Evolutionary conservation across 164 flowering plant species (phyloP).

Genomic region (Taxillus chinensis): DNA sequence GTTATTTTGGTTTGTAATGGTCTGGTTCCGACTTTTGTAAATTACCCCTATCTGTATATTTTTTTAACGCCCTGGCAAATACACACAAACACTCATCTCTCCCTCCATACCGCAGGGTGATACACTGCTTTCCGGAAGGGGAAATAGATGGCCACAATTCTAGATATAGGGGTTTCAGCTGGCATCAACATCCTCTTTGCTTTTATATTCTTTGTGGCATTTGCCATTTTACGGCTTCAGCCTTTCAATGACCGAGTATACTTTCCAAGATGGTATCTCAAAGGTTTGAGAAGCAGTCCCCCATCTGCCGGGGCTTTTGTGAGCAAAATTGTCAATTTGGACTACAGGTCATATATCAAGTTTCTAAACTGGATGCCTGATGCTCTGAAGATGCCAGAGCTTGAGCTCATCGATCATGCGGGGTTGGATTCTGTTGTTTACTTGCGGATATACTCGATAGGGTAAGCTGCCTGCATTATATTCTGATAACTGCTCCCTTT

Average conservation of each 20-base stretch:
- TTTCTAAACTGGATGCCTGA: constrained; percentile 71
- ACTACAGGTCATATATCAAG: constrained; percentile 39
- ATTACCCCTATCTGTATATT: background rate
- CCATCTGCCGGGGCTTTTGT: constrained; percentile 33
- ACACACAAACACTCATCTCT: background rate
- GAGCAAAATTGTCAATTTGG: constrained; percentile 47
- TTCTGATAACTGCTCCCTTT: background rate
- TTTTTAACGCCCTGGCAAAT: background rate
- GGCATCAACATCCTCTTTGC: constrained; percentile 48
- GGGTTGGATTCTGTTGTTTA: constrained; percentile 79
- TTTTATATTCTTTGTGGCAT: constrained; percentile 39
- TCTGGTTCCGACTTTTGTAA: background rate
- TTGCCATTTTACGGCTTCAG: constrained; percentile 57
- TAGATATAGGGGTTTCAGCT: constrained; percentile 48
- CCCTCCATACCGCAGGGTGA: constrained; percentile 2
- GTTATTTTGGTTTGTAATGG: background rate
- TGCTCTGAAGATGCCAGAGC: constrained; percentile 62
- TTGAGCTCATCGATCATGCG: constrained; percentile 66
- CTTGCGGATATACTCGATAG: constrained; percentile 59
- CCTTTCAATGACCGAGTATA: constrained; percentile 68
- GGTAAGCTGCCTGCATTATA: constrained; percentile 22
- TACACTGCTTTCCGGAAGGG: background rate
- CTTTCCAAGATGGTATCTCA: constrained; percentile 67
- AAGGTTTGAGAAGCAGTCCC: constrained; percentile 51
- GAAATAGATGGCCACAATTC: constrained; percentile 42